Evolutionary conservation across 23 red algal species (phyloP), one percentile per base, ranked within the genome.

Genomic region (Cyanidiococcus yangmingshanensis): DNA sequence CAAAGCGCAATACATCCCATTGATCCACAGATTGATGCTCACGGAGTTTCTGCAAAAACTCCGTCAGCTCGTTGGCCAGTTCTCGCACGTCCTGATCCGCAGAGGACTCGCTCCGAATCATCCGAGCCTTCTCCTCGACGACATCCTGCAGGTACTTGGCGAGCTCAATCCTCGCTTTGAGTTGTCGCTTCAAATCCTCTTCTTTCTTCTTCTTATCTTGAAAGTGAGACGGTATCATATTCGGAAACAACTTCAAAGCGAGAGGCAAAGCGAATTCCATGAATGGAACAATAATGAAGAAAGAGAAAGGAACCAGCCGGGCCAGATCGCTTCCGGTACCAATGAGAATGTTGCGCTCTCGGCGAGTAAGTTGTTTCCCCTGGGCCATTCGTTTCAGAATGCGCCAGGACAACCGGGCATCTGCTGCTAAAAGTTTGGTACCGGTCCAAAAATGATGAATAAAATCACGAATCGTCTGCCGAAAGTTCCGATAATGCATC

Each of bases 161-260:
- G n/a, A 96, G 75, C 75, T 96, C 92, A 34, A 96, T 38, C 27
- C 82, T 68, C 67, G 68, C 87, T 76, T 96, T 96, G 17, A 96
- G 75, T 51, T 87, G 89, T 35, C 84, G 75, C 67, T 91, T 96
- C 58, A 91, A 25, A 57, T 96, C 87, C 80, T 96, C 87, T 67
- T 96, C 92, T 39, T 40, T 84, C 58, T 96, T 96, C 87, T 90
- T 89, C 37, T 82, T 83, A 75, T 96, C 92, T 88, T 96, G 92
- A 67, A 96, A 96, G 50, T 96, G 92, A 27, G 87, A 91, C 26
- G 92, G 92, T 29, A 96, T 84, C 92, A 96, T 96, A 67, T 96
- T 96, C 24, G 92, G 92, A 77, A 96, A 96, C 15, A 96, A 57
- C 50, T 86, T 58, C 21, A 96, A 76, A 12, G 92, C 92, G 82